Percentiles rank a stretch among this genome's conserved stretches.
These are phyloP conservation scores for Aquilaria yunnanensis DNA, from an alignment of 345 rosid species.

Conservation along the genomic window DNA sequence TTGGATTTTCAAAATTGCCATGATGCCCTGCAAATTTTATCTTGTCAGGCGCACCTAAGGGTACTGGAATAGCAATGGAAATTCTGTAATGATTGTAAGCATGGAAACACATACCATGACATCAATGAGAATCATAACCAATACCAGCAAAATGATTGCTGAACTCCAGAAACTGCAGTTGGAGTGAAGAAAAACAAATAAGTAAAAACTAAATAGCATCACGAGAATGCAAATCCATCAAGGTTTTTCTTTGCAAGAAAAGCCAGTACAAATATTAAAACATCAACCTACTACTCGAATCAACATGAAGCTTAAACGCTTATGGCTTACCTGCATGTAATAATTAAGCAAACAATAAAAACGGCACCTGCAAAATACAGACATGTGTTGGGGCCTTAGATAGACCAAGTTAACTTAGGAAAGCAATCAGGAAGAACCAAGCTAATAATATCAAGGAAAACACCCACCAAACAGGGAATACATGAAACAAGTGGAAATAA, in stretches of 20 bases:
- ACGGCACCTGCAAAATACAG: conserved; percentile 62
- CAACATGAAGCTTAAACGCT: neutral
- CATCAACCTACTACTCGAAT: neutral
- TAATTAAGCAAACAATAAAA: conserved; percentile 76
- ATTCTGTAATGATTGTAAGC: conserved; percentile 1
- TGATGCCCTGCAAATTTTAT: conserved; percentile 74
- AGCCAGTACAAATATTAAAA: neutral
- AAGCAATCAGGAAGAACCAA: too few relatives aligned
- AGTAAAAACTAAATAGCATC: neutral
- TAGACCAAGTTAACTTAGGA: too few relatives aligned
- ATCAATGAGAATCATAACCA: conserved; percentile 84
- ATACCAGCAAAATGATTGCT: conserved; percentile 76
- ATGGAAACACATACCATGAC: conserved; percentile 51
- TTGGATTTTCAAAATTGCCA: conserved; percentile 86
- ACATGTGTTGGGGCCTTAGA: neutral
- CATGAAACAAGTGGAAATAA: too few relatives aligned
- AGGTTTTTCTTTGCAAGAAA: neutral
- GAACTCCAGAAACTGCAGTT: conserved; percentile 84
- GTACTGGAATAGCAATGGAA: neutral
- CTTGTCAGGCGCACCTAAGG: conserved; percentile 13
- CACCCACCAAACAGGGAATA: too few relatives aligned
- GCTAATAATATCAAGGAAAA: too few relatives aligned
- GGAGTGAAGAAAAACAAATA: conserved; percentile 8
- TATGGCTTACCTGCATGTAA: conserved; percentile 75
- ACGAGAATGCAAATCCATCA: neutral